Base-by-base conservation (phyloP, 1,139 yeast species). In the Candida albicans region DNA sequence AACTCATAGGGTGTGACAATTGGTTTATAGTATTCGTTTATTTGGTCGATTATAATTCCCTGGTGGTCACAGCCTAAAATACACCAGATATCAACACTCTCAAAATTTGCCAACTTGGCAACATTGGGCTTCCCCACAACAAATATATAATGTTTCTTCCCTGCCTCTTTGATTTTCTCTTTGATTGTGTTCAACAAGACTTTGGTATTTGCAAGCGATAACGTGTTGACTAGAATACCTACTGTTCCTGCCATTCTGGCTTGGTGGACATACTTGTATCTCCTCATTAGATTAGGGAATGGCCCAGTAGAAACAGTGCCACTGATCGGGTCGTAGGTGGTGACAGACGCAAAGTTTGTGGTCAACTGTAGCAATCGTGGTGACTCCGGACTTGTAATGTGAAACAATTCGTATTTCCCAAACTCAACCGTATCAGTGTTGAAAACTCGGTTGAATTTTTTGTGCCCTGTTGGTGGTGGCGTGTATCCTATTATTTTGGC, bases 101-200 rank as follows among this genome's bases (percentile, higher is more conserved):
- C 98, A 59, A 95, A 93, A 62, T 93, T 93, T 10, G 99, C 99
- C 43, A 93, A 71, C 57, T 93, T 93, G 33, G 99, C 96, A 4
- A 93, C 97, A 58, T 93, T 93, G n/a, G 98, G 98, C 61, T 95
- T 95, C 12, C 99, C 99, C 7, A 93, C 98, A 6, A 91, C 98
- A 67, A 93, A 90, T 56, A 89, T 77, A 59, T 93, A 93, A 53
- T 87, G 93, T 59, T 95, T 95, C 64, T 93, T 93, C 2, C 90
- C 96, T 0, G 95, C 90, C 4, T 71, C 74, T 41, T 74, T 77
- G 46, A 93, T 80, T 63, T 84, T 78, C 24, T 68, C 58, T 22
- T 79, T 76, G 4, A 90, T 78, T 30, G 75, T 73, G 48, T 82
- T 79, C 39, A 91, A 72, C 28, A 90, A 68, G 9, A 64, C 70